Conservation (phyloP, 345 rosid species). For the Linum tenue region DNA sequence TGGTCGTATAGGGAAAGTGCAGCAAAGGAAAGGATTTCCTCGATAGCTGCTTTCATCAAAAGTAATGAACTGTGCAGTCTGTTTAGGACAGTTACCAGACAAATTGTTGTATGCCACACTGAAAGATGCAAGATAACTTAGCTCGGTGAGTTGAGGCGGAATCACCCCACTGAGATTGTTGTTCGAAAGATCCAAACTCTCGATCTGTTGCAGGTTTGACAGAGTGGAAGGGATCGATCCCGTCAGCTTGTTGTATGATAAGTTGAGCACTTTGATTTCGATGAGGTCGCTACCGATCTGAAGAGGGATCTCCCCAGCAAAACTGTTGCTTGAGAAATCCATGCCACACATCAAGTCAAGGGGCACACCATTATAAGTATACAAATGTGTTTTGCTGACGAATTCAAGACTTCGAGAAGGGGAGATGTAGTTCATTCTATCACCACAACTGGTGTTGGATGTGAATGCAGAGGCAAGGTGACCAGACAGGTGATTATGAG, state of each 20-base stretch:
- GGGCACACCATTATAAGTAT: not conserved
- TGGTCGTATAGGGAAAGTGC: not conserved
- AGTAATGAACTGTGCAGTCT: not conserved
- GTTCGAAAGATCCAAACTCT: not conserved
- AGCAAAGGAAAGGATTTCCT: not conserved
- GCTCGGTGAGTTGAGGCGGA: not conserved
- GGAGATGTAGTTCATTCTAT: too few relatives aligned
- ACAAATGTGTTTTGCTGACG: not conserved
- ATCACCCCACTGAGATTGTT: not conserved
- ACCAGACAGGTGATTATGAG: not conserved
- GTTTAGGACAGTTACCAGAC: not conserved
- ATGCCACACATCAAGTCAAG: not conserved
- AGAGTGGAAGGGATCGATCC: not conserved
- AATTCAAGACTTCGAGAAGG: not conserved
- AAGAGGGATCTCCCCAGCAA: not conserved
- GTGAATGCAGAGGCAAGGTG: not conserved
- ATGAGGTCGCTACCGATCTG: not conserved
- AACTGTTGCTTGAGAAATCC: not conserved
- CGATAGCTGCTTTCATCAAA: not conserved
- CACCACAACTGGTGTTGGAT: not conserved
- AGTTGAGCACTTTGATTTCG: not conserved
- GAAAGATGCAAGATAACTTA: not conserved
- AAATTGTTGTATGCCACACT: not conserved
- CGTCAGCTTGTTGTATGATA: not conserved
- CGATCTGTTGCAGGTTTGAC: not conserved